Percentiles rank a stretch among this genome's conserved stretches.
Conservation (phyloP, 2,329 filamentous ascomycete species). For the Basipetospora chlamydospora region DNA sequence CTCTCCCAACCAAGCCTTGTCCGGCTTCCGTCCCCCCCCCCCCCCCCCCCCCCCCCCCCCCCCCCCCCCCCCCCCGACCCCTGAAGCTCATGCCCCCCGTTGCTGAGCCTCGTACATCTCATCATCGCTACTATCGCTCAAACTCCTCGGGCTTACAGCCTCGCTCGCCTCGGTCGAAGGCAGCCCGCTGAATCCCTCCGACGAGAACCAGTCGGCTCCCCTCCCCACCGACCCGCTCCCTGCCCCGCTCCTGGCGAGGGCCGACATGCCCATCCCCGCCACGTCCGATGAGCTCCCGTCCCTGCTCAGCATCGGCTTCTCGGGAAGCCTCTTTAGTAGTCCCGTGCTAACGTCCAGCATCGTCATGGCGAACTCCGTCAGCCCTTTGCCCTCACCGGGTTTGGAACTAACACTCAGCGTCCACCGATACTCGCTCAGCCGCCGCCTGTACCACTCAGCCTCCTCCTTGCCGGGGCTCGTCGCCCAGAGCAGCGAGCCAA, state of each 20-base stretch:
- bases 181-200: conserved; percentile 24
- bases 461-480: conserved; percentile 80
- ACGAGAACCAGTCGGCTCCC: conserved; percentile 11
- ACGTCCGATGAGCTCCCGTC: conserved; percentile 36
- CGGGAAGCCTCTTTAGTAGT: conserved; percentile 52
- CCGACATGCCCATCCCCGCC: conserved; percentile 17
- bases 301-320: conserved; percentile 53
- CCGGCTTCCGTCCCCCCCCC: too few relatives aligned
- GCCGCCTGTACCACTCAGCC: conserved; percentile 77
- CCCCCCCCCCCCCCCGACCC: too few relatives aligned
- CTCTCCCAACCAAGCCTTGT: too few relatives aligned
- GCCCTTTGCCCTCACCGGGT: conserved; percentile 41
- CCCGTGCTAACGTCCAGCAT: conserved; percentile 62
- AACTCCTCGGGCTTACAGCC: conserved; percentile 35
- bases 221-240: conserved; percentile 7
- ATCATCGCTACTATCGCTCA: conserved; percentile 39
- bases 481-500: conserved; percentile 78
- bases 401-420: conserved; percentile 77
- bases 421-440: conserved; percentile 85
- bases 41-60: not conserved
- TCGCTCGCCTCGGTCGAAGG: conserved; percentile 33
- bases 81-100: not conserved
- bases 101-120: conserved; percentile 32
- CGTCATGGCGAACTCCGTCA: conserved; percentile 60
- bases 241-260: conserved; percentile 7